These are phyloP conservation scores for Ramularia collo-cygni DNA, from an alignment of 2,329 filamentous ascomycete species.

Conservation along the genomic window DNA sequence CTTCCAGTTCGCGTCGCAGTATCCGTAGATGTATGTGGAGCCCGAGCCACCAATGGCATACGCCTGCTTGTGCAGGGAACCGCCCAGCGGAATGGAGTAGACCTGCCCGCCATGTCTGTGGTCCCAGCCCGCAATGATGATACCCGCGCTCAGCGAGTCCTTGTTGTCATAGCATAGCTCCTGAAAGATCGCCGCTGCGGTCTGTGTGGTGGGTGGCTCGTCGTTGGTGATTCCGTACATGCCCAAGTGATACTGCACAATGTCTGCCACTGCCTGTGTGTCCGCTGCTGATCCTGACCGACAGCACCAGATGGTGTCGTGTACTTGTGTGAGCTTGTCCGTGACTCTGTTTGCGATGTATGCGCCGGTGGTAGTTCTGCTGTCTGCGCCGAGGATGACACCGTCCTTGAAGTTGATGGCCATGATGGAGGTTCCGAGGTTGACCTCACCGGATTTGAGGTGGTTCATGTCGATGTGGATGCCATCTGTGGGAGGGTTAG, in stretches of 20 bases:
- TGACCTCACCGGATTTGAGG: constrained; percentile 97
- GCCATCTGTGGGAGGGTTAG: constrained; percentile 63
- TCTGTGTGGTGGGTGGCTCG: constrained; percentile 87
- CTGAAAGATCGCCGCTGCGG: constrained; percentile 91
- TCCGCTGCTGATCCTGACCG: constrained; percentile 95
- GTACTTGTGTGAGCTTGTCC: constrained; percentile 96
- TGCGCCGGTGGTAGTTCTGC: constrained; percentile 90
- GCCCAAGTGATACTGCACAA: constrained; percentile 92
- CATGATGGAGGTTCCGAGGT: constrained; percentile 99
- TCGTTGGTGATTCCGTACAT: constrained; percentile 88
- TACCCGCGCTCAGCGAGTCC: constrained; percentile 82
- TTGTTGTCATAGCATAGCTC: constrained; percentile 98
- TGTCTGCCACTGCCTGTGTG: constrained; percentile 95
- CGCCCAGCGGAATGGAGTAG: constrained; percentile 92
- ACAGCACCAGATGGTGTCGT: constrained; percentile 99
- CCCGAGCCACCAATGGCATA: constrained; percentile 95
- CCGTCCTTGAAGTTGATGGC: constrained; percentile 98
- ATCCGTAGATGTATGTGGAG: constrained; percentile 98
- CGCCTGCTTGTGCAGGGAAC: constrained; percentile 92
- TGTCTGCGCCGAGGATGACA: constrained; percentile 96
- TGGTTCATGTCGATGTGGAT: constrained; percentile 99
- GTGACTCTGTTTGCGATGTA: constrained; percentile 99
- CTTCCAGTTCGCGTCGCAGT: constrained; percentile 93
- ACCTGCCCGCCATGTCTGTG: constrained; percentile 92
- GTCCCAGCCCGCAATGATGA: constrained; percentile 99